Conservation (phyloP, 768 basidiomycete species). For the Kwoniella europaea region DNA sequence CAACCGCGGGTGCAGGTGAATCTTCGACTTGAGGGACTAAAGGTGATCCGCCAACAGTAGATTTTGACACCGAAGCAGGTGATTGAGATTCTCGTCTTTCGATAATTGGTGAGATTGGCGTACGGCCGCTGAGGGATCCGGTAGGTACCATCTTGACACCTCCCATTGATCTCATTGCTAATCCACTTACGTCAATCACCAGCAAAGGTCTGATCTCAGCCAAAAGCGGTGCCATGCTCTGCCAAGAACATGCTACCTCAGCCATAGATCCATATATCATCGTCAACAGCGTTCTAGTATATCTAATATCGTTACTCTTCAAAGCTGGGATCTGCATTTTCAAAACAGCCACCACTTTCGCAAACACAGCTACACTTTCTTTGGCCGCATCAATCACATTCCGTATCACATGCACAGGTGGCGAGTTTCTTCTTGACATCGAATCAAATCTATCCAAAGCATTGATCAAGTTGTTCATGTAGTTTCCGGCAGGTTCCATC, state of each 20-base stretch:
- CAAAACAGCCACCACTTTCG: constrained; percentile 84
- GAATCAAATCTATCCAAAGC: constrained; percentile 90
- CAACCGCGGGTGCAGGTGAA: constrained; percentile 62
- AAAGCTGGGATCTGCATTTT: constrained; percentile 68
- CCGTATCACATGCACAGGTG: constrained; percentile 74
- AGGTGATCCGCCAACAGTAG: constrained; percentile 50
- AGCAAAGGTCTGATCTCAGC: constrained; percentile 72
- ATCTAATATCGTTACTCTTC: constrained; percentile 77
- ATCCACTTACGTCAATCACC: constrained; percentile 56
- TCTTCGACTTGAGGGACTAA: constrained; percentile 40
- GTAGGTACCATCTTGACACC: constrained; percentile 54
- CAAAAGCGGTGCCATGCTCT: constrained; percentile 71
- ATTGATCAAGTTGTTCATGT: constrained; percentile 81
- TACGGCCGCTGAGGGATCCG: constrained; percentile 47
- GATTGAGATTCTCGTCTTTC: constrained; percentile 55
- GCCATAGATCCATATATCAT: constrained; percentile 87
- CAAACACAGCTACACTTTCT: constrained; percentile 80
- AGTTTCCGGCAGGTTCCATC: constrained; percentile 78
- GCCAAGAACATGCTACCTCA: constrained; percentile 87
- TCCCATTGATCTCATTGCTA: constrained; percentile 25
- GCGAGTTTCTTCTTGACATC: constrained; percentile 68
- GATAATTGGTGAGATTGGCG: constrained; percentile 59
- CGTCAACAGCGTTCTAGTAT: constrained; percentile 80
- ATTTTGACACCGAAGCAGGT: constrained; percentile 37
- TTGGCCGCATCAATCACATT: constrained; percentile 80